phyloP scores from a whole-genome alignment of 331 rosid species.

The Arachis monticola region DNA sequence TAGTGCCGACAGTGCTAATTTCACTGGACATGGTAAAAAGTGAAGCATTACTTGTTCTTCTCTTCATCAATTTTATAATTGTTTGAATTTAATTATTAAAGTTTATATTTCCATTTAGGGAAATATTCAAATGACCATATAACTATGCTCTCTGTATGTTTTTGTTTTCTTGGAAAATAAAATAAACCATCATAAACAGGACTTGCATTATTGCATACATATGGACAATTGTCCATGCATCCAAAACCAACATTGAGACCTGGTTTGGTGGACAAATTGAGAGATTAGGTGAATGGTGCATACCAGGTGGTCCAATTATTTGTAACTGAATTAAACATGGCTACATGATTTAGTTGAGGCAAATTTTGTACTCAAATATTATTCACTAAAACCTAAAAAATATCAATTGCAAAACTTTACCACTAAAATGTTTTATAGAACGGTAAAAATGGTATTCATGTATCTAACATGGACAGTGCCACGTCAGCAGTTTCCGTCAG shows the following conservation, averaged over 20 bases:
- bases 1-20: constrained; percentile 38
- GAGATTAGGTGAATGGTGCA: constrained; percentile 17
- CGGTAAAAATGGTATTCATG: too few species aligned
- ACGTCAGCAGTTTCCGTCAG: too few species aligned
- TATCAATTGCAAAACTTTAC: too few species aligned
- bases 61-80: neutral
- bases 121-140: constrained; percentile 18
- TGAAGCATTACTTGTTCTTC: constrained; percentile 7
- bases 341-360: neutral
- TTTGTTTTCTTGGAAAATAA: neutral
- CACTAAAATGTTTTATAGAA: too few species aligned
- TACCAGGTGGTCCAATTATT: neutral
- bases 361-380: neutral
- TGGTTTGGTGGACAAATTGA: constrained; percentile 10
- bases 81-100: neutral
- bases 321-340: neutral
- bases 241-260: constrained; percentile 8
- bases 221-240: constrained; percentile 21
- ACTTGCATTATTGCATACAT: constrained; percentile 31
- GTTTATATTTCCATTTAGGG: neutral
- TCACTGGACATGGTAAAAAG: constrained; percentile 15
- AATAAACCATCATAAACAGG: neutral
- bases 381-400: neutral
- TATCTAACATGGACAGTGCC: too few species aligned
- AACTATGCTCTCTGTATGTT: constrained; percentile 11